phyloP scores from a whole-genome alignment of 257 asterid species.

The Rubia yunnanensis region DNA sequence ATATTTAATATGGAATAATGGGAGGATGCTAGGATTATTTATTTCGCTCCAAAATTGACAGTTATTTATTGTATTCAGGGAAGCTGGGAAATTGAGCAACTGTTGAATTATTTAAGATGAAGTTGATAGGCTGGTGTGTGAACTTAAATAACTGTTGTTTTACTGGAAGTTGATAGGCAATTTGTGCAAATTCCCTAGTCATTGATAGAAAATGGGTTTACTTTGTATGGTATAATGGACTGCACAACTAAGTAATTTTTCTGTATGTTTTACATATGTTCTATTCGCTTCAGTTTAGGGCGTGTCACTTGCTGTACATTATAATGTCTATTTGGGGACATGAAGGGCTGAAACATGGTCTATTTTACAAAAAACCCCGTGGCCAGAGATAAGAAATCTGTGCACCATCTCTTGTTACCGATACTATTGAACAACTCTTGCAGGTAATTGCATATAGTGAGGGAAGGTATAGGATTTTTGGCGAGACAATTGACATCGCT shows the following conservation, averaged over 20 bases:
- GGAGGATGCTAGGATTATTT: neutral
- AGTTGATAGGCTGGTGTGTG: neutral
- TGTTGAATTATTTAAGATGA: neutral
- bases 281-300: too few species aligned
- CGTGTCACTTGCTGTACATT: too few species aligned
- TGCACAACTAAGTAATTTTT: neutral
- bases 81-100: neutral
- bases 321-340: too few species aligned
- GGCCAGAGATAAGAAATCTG: too few species aligned
- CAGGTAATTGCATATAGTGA: slow-evolving; percentile 92
- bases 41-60: neutral
- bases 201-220: neutral
- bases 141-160: neutral
- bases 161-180: neutral
- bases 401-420: neutral
- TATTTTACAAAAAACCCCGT: too few species aligned
- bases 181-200: neutral
- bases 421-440: slow-evolving; percentile 2
- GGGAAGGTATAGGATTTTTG: slow-evolving; percentile 82
- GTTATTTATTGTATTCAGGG: neutral
- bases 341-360: too few species aligned
- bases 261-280: neutral
- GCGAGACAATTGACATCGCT: slow-evolving; percentile 91
- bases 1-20: neutral
- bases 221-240: neutral